Base-by-base conservation (phyloP, 345 rosid genomes). In the Cardamine resedifolia region DNA sequence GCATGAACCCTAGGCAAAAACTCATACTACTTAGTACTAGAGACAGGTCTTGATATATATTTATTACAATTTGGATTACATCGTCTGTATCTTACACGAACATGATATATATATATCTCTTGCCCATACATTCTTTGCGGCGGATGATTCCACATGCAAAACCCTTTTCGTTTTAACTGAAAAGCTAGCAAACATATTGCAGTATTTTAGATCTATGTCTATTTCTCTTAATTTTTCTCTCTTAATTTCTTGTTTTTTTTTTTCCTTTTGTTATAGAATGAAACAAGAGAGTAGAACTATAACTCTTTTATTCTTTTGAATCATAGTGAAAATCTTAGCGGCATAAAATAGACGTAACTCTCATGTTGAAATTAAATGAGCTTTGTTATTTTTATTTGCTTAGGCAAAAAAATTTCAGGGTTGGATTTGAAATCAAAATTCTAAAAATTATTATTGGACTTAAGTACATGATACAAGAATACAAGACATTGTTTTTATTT, bases 61-160 rank as follows among this genome's bases (percentile, higher is more conserved):
- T 64, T 72, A 72, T 63, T 64, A 64, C 20, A 64, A 9, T 72
- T 69, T 43, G 34, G 27, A 63, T 19, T 10, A 12, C 50, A 38
- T 49, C 15, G 51, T 27, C 18, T 23, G 14, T 67, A 39, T 55
- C 52, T 56, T 39, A 52, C 50, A 38, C 71, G 15, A 9, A 48
- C 33, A 36, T 36, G 15, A 23, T 23, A 23, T 56, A 43, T 16
- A 36, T 30, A 23, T 43, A 43, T 43, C 3, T 43, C 5, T 66
- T 27, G 36, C 18, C 11, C 49, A 23, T 38, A 51, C 26, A 23
- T 21, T 51, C 36, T n/a, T 66, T 66, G 21, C 34, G 23, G 36
- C 59, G 36, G 59, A n/a, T 34, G 59, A n/a, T 34, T 66, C 34
- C 59, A 50, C 34, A 41, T 43, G 47, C 47, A 50, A 33, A 34